Conservation (phyloP, 208 protist species). For the Naegleria lovaniensis region DNA sequence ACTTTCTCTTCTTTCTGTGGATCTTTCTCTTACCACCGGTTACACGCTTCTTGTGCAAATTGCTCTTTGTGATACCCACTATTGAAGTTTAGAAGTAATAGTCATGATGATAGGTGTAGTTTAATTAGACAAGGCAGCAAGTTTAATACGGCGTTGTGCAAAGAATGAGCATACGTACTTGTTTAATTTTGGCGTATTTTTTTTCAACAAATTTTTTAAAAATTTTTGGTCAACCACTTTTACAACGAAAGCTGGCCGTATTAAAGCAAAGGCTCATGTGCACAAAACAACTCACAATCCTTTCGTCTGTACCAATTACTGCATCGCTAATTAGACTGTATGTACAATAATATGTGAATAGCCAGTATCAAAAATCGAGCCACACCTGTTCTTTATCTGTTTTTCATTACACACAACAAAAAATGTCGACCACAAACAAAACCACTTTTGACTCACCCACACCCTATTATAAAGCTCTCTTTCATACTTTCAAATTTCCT, state of each 20-base stretch:
- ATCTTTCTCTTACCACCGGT: conserved; percentile 90
- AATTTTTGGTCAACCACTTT: neutral
- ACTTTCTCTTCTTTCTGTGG: conserved; percentile 89
- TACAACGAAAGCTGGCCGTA: neutral
- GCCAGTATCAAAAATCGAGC: too few species aligned
- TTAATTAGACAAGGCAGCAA: neutral
- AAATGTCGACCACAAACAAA: neutral
- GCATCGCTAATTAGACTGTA: too few species aligned
- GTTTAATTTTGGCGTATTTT: neutral
- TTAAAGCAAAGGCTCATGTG: too few species aligned
- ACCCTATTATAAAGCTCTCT: neutral
- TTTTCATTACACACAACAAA: too few species aligned
- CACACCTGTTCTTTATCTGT: too few species aligned
- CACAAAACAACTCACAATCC: too few species aligned
- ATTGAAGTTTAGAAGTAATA: conserved; percentile 22
- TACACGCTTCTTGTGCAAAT: conserved; percentile 93
- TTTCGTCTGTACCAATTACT: too few species aligned
- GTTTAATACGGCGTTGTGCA: too few species aligned
- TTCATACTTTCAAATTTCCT: neutral
- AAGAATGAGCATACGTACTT: neutral
- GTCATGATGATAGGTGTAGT: neutral
- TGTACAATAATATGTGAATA: too few species aligned
- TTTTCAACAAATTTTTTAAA: neutral
- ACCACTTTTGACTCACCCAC: neutral
- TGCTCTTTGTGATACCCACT: conserved; percentile 94